Conservation (phyloP, 202 grass and related monocot genomes). For the Schoenoplectus tabernaemontani region DNA sequence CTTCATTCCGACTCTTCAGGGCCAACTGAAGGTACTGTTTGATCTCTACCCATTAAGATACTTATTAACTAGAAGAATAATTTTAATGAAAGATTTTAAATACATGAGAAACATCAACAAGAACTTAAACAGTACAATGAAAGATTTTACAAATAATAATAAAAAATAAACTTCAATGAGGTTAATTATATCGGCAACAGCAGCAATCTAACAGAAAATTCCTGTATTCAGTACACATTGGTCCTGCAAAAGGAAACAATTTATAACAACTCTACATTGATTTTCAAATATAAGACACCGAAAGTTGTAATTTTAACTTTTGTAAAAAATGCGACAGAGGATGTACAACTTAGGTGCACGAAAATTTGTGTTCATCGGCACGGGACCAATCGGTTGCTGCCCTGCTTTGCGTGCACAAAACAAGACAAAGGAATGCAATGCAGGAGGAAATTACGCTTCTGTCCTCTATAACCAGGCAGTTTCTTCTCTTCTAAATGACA, state of each 20-base stretch:
- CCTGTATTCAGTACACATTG: no score
- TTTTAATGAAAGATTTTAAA: neutral
- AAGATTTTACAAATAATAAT: neutral
- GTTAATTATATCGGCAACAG: neutral
- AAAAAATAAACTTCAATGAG: neutral
- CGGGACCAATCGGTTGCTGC: conserved; percentile 41
- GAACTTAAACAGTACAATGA: neutral
- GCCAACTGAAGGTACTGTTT: conserved; percentile 34
- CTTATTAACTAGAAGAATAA: neutral
- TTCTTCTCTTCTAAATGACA: conserved; percentile 23
- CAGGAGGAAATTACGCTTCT: conserved; percentile 30
- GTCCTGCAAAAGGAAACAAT: neutral
- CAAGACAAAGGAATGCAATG: conserved; percentile 25
- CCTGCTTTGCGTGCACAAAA: conserved; percentile 30
- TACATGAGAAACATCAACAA: neutral
- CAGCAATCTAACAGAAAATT: no score
- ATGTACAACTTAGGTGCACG: conserved; percentile 38
- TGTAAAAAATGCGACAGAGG: conserved; percentile 7
- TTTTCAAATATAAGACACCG: neutral
- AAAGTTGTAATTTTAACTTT: neutral
- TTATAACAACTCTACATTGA: neutral
- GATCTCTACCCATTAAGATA: neutral
- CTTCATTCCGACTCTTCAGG: conserved; percentile 19
- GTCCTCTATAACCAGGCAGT: conserved; percentile 30
- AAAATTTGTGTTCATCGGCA: conserved; percentile 29